These are phyloP conservation scores for Spirogloea muscicola DNA, from an alignment of 139 green algal species.

Conservation along the genomic window DNA sequence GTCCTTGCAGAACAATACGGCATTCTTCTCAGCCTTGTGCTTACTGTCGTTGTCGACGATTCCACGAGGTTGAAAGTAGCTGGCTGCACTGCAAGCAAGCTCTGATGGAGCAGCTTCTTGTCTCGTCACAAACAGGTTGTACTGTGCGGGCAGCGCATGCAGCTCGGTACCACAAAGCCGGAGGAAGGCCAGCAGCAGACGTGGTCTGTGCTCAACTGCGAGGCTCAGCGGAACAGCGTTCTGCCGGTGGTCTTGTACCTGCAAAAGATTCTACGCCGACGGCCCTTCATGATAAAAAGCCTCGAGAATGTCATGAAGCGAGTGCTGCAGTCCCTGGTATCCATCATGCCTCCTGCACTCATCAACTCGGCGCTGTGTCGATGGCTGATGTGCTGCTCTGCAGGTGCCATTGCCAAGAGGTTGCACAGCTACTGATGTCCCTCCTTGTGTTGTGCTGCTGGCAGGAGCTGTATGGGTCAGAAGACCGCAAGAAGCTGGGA, in stretches of 20 bases:
- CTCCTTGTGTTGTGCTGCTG: neutral
- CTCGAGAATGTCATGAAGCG: slow-evolving; percentile 89
- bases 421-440: slow-evolving; percentile 1
- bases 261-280: slow-evolving; percentile 58
- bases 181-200: slow-evolving; percentile 23
- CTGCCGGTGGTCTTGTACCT: slow-evolving; percentile 29
- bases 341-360: neutral
- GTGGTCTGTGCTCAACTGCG: slow-evolving; percentile 22
- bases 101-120: no score
- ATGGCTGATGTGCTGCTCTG: no score
- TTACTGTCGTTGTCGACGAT: no score
- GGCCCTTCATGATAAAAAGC: slow-evolving; percentile 88
- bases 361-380: neutral
- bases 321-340: slow-evolving; percentile 61
- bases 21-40: no score
- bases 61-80: no score
- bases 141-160: slow-evolving; percentile 16
- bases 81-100: no score
- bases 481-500: slow-evolving; percentile 45
- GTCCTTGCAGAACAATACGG: no score
- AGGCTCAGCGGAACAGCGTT: slow-evolving; percentile 9
- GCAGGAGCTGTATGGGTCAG: slow-evolving; percentile 37
- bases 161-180: slow-evolving; percentile 27
- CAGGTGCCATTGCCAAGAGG: no score
- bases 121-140: slow-evolving; percentile 29